Evolutionary conservation across 202 grass and related monocot species (phyloP).

Genomic region (Musa balbisiana): DNA sequence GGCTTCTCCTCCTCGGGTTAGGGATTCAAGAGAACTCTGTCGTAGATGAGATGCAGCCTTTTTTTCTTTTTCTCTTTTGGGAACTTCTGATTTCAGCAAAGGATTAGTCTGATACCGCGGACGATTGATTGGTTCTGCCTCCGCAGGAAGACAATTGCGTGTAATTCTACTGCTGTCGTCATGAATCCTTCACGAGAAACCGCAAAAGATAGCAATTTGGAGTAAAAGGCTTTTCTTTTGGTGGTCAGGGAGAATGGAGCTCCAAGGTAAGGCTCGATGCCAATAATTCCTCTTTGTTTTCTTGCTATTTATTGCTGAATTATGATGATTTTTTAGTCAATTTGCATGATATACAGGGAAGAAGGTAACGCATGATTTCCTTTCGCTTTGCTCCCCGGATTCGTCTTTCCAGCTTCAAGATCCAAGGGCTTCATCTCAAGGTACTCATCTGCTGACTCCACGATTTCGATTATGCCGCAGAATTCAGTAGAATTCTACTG

Average conservation of each 20-base stretch:
- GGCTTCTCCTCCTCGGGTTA: too few species aligned
- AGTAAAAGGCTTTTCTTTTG: neutral
- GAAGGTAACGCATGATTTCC: conserved; percentile 5
- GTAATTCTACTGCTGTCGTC: neutral
- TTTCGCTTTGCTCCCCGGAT: neutral
- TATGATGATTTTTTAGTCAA: neutral
- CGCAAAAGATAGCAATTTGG: neutral
- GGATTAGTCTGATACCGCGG: too few species aligned
- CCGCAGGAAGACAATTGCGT: neutral
- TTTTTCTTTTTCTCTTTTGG: too few species aligned
- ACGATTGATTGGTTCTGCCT: too few species aligned
- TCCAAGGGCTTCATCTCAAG: conserved; percentile 13
- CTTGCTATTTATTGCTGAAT: neutral
- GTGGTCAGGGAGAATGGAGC: conserved; percentile 3
- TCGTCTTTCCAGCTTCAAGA: conserved; percentile 8
- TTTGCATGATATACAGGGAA: neutral
- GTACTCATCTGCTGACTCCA: neutral
- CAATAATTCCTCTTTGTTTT: neutral
- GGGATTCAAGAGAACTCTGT: too few species aligned
- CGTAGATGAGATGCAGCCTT: too few species aligned
- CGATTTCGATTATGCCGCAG: neutral
- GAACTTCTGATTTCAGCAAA: too few species aligned
- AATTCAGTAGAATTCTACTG: neutral
- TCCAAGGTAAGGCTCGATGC: neutral
- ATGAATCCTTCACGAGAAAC: neutral